Evolutionary conservation across 345 rosid species (phyloP).

Genomic region (Fremontodendron californicum): DNA sequence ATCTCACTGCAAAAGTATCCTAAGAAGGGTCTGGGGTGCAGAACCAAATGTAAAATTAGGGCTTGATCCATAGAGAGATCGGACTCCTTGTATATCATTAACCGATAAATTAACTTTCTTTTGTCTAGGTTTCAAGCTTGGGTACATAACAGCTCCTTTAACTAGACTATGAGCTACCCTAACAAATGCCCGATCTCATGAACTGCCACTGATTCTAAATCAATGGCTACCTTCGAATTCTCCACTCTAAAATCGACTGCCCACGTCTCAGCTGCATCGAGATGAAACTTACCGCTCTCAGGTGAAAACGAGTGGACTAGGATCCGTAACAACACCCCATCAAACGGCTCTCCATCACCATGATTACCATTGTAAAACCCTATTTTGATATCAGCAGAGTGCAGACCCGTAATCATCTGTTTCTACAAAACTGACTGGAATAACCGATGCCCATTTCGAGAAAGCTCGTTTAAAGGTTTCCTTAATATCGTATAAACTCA

Average conservation of each 20-base stretch:
- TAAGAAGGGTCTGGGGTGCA: neutral
- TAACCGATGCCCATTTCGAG: conserved; percentile 61
- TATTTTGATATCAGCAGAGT: conserved; percentile 64
- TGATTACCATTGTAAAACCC: conserved; percentile 80
- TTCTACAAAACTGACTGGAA: conserved; percentile 61
- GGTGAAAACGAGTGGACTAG: conserved; percentile 81
- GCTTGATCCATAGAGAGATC: conserved; percentile 74
- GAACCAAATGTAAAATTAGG: conserved; percentile 55
- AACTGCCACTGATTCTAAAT: conserved; percentile 79
- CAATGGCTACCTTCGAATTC: conserved; percentile 65
- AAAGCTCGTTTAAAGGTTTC: conserved; percentile 56
- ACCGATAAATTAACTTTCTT: conserved; percentile 50
- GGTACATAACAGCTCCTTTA: conserved; percentile 80
- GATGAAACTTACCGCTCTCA: conserved; percentile 69
- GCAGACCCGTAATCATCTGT: conserved; percentile 50
- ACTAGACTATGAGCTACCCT: conserved; percentile 57
- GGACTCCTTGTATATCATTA: conserved; percentile 69
- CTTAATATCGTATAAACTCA: conserved; percentile 34
- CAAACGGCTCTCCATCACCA: conserved; percentile 87
- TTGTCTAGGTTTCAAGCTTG: conserved; percentile 72
- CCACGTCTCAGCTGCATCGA: conserved; percentile 83
- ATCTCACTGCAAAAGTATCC: neutral
- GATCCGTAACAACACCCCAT: conserved; percentile 77
- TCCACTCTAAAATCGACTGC: conserved; percentile 56
- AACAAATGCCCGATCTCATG: conserved; percentile 86